Percentiles rank a stretch among this genome's conserved stretches.
Evolutionary conservation across 768 basidiomycete species (phyloP).

Genomic region (Lentinula raphanica): DNA sequence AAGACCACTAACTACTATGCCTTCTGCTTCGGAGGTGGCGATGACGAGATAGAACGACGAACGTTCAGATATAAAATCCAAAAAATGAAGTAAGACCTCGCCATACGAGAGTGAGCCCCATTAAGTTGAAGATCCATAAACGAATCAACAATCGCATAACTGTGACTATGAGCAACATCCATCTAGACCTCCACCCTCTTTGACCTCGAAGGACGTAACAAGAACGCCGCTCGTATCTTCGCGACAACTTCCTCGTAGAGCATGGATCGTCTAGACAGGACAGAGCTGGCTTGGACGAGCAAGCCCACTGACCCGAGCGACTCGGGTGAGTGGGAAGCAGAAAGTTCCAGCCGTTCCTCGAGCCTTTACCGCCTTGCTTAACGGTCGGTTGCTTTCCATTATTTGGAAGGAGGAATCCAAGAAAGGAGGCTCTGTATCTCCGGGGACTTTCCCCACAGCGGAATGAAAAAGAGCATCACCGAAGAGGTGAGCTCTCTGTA

Average conservation of each 20-base stretch:
- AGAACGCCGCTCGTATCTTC: conserved; percentile 72
- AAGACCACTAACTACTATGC: neutral
- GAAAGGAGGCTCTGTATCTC: conserved; percentile 71
- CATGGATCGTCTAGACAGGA: conserved; percentile 33
- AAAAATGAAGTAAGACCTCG: conserved; percentile 27
- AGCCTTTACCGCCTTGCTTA: conserved; percentile 62
- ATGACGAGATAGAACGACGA: conserved; percentile 37
- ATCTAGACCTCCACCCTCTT: conserved; percentile 27
- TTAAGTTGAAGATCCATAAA: conserved; percentile 63
- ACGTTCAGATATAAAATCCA: conserved; percentile 57
- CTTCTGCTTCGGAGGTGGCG: neutral
- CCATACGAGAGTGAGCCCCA: conserved; percentile 88
- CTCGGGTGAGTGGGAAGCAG: conserved; percentile 25
- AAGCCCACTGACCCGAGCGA: conserved; percentile 18
- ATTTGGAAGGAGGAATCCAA: conserved; percentile 39
- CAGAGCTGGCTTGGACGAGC: conserved; percentile 58
- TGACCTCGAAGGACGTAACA: conserved; percentile 28
- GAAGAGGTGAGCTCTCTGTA: conserved; percentile 40
- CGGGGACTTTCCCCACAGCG: conserved; percentile 95
- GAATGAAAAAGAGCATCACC: conserved; percentile 36
- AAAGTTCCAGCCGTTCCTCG: conserved; percentile 45
- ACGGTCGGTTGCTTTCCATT: conserved; percentile 69
- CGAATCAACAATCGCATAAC: conserved; percentile 75
- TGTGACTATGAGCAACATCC: conserved; percentile 79
- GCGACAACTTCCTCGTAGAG: conserved; percentile 29